These are phyloP conservation scores for Pleochaeta shiraiana DNA, from an alignment of 2,329 filamentous ascomycete genomes.

Conservation along the genomic window DNA sequence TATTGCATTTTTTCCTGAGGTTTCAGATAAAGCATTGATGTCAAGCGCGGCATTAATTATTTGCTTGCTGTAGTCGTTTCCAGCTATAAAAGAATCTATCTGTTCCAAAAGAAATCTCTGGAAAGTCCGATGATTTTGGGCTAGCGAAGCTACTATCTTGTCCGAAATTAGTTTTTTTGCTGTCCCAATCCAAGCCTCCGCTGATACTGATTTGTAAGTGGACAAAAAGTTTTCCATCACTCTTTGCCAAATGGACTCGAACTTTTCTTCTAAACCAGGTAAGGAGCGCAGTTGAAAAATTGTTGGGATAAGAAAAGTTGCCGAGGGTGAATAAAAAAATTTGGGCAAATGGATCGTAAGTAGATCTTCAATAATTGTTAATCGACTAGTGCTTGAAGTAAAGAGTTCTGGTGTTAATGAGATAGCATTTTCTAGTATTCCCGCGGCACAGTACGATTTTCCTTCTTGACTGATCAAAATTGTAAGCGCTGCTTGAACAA, in stretches of 20 bases:
- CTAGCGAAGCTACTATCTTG: constrained; percentile 20
- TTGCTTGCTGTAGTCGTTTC: background rate
- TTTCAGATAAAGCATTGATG: background rate
- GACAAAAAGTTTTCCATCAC: constrained; percentile 24
- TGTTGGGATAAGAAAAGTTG: constrained; percentile 39
- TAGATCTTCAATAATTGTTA: constrained; percentile 26
- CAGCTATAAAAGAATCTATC: background rate
- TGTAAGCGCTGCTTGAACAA: constrained; percentile 22
- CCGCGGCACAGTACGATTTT: constrained; percentile 43
- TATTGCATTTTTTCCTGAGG: background rate
- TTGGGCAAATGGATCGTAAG: constrained; percentile 31
- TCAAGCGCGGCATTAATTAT: background rate
- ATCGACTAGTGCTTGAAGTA: constrained; percentile 8
- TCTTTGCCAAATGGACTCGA: constrained; percentile 12
- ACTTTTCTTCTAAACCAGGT: constrained; percentile 17
- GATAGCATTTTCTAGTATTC: constrained; percentile 30
- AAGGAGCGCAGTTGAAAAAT: constrained; percentile 19
- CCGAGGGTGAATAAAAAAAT: constrained; percentile 47
- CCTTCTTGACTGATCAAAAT: constrained; percentile 32
- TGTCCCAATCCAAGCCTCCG: constrained; percentile 16
- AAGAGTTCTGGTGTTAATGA: constrained; percentile 23
- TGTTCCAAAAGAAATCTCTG: constrained; percentile 26
- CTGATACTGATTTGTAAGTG: constrained; percentile 4
- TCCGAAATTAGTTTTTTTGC: constrained; percentile 25
- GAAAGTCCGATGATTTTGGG: constrained; percentile 21